Percentiles rank a stretch among this genome's conserved stretches.
phyloP scores from a whole-genome alignment of 768 basidiomycete species.

The Lentinus brumalis region DNA sequence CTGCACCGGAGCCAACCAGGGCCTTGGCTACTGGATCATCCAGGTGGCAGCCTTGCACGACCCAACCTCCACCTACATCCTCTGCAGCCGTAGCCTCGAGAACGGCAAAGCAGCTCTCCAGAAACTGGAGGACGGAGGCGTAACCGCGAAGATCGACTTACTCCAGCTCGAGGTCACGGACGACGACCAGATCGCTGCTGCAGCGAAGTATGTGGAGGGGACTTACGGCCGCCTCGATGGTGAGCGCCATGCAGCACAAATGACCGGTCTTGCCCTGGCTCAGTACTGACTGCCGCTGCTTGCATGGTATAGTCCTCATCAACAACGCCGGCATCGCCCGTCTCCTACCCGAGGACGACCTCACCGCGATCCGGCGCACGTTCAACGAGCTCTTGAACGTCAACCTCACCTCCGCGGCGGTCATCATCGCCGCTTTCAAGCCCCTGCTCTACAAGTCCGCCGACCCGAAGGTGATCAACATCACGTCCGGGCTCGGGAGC shows the following conservation, averaged over 20 bases:
- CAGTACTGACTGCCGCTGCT: not conserved
- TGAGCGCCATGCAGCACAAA: not conserved
- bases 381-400: not conserved
- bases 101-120: not conserved
- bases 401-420: constrained; percentile 1
- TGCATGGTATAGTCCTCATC: not conserved
- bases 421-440: not conserved
- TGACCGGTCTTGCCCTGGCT: too few relatives aligned
- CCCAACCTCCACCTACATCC: not conserved
- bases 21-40: not conserved
- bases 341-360: not conserved
- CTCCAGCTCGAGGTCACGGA: constrained; percentile 1
- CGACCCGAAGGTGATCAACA: constrained; percentile 4
- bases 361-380: not conserved
- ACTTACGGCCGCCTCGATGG: constrained; percentile 1
- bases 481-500: constrained; percentile 4
- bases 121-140: not conserved
- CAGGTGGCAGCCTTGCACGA: not conserved
- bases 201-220: not conserved
- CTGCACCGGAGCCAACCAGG: not conserved
- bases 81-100: not conserved
- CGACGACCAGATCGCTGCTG: not conserved
- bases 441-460: not conserved
- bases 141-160: not conserved
- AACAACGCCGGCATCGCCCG: constrained; percentile 1